Evolutionary conservation across 2,329 filamentous ascomycete genomes (phyloP), one percentile per base, ranked within the genome.

Genomic region (Pseudocercospora fijiensis): DNA sequence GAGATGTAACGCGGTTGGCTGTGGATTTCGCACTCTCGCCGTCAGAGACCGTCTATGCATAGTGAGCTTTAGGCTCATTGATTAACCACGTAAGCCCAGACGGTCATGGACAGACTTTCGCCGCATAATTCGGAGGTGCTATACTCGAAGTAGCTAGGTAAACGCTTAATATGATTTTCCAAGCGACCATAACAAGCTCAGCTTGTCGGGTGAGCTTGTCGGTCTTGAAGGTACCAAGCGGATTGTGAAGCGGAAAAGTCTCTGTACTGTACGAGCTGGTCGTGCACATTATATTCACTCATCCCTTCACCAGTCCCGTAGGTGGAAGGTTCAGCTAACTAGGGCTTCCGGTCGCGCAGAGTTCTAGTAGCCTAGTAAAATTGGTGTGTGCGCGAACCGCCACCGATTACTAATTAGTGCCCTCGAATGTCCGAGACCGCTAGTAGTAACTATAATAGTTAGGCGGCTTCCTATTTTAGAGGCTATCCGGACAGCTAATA

Each of bases 61-160:
- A 53, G 28, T 13, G 55, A n/a, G 26, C n/a, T 64, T 64, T 59
- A 64, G 62, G 58, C 58, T 61, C 58, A 64, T 61, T 58, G 58
- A 58, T 61, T 18, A 61, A 16, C 58, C 53, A 58, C 58, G 62
- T 49, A 58, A 61, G 62, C 58, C 58, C 41, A 64, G 62, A 43
- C 28, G 52, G 58, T 30, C 58, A 58, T 61, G 37, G 33, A 51
- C 47, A 63, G 28, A 57, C 43, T 63, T 63, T 51, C 51, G 58
- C 62, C 53, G 28, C 55, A 47, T 28, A 47, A 58, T 63, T 51
- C 61, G 26, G n/a, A 26, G 24, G 27, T 18, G 45, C 49, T 52
- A 52, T 26, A 22, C 49, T 52, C 10, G 22, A 52, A 52, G 24
- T 24, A 22, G 49, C 49, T 52, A 27, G 49, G 27, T 52, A 22